Evolutionary conservation across 2,329 filamentous ascomycete genomes (phyloP).

Genomic region (Aschersonia sp.): DNA sequence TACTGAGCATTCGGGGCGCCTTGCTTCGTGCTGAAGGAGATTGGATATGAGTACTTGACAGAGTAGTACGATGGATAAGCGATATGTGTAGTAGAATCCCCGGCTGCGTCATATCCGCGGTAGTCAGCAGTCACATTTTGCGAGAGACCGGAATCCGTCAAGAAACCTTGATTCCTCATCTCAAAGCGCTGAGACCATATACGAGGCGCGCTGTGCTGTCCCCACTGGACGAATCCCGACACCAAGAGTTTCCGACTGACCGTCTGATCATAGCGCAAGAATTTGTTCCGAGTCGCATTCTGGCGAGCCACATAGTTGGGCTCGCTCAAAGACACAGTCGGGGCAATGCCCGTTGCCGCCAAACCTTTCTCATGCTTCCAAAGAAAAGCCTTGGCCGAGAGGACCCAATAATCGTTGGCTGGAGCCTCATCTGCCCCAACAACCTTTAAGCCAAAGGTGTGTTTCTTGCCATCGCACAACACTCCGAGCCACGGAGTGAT

Average conservation of each 20-base stretch:
- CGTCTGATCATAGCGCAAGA: slow-evolving; percentile 22
- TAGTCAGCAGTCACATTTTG: slow-evolving; percentile 21
- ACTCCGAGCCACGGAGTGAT: slow-evolving; percentile 62
- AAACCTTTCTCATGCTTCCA: slow-evolving; percentile 45
- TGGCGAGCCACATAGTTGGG: not conserved
- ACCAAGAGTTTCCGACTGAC: slow-evolving; percentile 47
- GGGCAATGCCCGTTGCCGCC: slow-evolving; percentile 18
- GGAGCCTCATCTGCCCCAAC: slow-evolving; percentile 48
- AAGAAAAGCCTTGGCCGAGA: slow-evolving; percentile 70
- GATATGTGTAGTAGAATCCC: not conserved
- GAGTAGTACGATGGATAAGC: too few species aligned
- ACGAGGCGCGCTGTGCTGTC: not conserved
- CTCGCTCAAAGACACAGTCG: not conserved
- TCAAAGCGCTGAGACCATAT: slow-evolving; percentile 44
- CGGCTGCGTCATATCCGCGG: slow-evolving; percentile 5
- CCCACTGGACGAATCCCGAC: slow-evolving; percentile 5
- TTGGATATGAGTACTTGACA: slow-evolving; percentile 6
- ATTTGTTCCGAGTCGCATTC: not conserved
- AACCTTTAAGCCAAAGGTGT: slow-evolving; percentile 55
- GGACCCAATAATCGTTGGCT: slow-evolving; percentile 41
- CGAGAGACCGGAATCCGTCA: slow-evolving; percentile 17
- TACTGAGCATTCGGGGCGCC: slow-evolving; percentile 1
- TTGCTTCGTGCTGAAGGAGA: slow-evolving; percentile 1
- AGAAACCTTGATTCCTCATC: slow-evolving; percentile 36
- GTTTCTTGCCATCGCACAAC: slow-evolving; percentile 48